Evolutionary conservation across 495 filamentous ascomycete species (phyloP).

Genomic region (Rhypophila decipiens): DNA sequence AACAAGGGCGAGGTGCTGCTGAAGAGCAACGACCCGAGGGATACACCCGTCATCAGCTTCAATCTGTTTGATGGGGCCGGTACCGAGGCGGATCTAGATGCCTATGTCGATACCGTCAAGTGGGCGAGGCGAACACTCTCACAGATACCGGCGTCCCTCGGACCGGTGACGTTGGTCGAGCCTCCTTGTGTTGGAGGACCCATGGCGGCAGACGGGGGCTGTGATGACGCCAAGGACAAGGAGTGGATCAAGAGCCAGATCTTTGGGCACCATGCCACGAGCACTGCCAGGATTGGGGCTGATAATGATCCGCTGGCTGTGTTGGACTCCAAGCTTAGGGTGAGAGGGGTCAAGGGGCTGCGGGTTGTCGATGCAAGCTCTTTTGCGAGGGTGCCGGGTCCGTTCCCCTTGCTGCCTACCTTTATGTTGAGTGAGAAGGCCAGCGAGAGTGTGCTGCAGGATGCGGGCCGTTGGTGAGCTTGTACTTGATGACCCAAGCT

Average conservation of each 20-base stretch:
- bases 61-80: conserved; percentile 42
- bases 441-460: conserved; percentile 46
- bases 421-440: conserved; percentile 56
- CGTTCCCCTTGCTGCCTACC: conserved; percentile 54
- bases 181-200: too few species aligned
- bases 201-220: conserved; percentile 47
- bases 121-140: too few species aligned
- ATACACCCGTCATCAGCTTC: conserved; percentile 37
- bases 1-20: conserved; percentile 33
- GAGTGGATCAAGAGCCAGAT: conserved; percentile 32
- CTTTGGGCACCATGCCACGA: conserved; percentile 46
- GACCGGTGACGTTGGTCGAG: too few species aligned
- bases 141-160: too few species aligned
- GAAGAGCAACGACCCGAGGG: conserved; percentile 27
- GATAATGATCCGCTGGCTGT: conserved; percentile 41
- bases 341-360: conserved; percentile 45
- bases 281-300: conserved; percentile 51
- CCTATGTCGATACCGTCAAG: too few species aligned
- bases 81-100: too few species aligned
- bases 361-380: conserved; percentile 52
- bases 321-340: conserved; percentile 46
- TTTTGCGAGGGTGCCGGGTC: conserved; percentile 50
- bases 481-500: too few species aligned
- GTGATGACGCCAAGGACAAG: conserved; percentile 38
- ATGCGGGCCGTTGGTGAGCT: conserved; percentile 4